Evolutionary conservation across 768 basidiomycete genomes (phyloP).

Genomic region (Boletus rex-veris): DNA sequence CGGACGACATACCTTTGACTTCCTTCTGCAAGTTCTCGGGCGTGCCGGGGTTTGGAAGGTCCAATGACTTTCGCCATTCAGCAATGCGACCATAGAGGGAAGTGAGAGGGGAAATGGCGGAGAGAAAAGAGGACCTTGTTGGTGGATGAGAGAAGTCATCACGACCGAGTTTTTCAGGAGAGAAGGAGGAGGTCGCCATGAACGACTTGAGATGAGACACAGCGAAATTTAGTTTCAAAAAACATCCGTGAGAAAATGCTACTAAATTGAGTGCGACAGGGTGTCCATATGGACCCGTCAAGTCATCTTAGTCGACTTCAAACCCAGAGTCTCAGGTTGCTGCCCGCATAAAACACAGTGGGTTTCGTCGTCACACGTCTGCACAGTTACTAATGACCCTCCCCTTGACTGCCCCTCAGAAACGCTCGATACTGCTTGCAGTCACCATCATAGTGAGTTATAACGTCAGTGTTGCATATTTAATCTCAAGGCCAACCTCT

Average conservation of each 20-base stretch:
- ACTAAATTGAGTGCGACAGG: constrained; percentile 4
- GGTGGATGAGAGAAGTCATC: constrained; percentile 33
- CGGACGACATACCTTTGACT: constrained; percentile 64
- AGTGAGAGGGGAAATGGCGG: constrained; percentile 50
- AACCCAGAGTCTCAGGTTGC: too few species aligned
- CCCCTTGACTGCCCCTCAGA: constrained; percentile 29
- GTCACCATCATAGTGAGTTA: constrained; percentile 24
- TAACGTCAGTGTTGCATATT: too few species aligned
- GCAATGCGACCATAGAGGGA: constrained; percentile 71
- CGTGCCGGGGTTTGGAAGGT: constrained; percentile 87
- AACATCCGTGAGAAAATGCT: constrained; percentile 29
- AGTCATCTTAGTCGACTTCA: too few species aligned
- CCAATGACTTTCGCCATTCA: constrained; percentile 77
- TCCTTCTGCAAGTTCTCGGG: constrained; percentile 93
- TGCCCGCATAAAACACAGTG: too few species aligned
- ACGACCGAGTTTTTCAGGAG: constrained; percentile 41
- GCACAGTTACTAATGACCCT: constrained; percentile 13
- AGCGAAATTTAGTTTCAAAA: constrained; percentile 29
- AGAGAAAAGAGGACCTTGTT: constrained; percentile 37
- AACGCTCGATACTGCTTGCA: constrained; percentile 28
- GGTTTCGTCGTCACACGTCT: too few species aligned
- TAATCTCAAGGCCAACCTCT: background rate
- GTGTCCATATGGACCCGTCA: too few species aligned
- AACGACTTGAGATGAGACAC: constrained; percentile 9
- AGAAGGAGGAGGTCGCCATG: constrained; percentile 45